Base-by-base conservation (phyloP, 2,329 filamentous ascomycete species). In the Beauveria sp. region DNA sequence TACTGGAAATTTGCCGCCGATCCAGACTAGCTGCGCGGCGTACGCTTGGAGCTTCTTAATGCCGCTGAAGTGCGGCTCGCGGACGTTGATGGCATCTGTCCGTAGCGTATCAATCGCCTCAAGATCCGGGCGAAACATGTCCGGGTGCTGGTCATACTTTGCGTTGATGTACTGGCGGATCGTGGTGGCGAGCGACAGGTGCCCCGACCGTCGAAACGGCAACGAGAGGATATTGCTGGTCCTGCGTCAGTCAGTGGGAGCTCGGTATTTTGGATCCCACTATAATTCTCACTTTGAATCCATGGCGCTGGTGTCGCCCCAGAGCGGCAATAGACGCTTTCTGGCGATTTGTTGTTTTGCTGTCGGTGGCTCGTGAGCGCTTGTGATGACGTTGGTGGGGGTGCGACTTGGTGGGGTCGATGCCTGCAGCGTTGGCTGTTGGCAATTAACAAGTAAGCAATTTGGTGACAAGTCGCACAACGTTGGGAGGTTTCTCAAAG, bases 131-230 rank as follows among this genome's bases (percentile, higher is more conserved):
- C 86, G 85, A 76, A 99, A 99, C 88, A 96, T 96, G 75, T 97
- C 92, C 40, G 95, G 93, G 72, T 96, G 93, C 74, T 99, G 95
- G 75, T 98, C 93, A 88, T 98, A 98, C 82, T 98, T 97, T 75
- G 86, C 88, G 64, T 92, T 96, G 71, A 99, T 98, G 79, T 99
- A 98, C 73, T 95, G 88, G 66, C 90, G 91, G 73, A 99, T 92
- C 55, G 92, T 89, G 64, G 85, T 81, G 61, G 90, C 89, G 64
- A 98, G 83, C 63, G 88, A 89, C 46, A 96, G 81, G 62, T 88
- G 83, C 66, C 89, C 86, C 57, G 92, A 93, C 72, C 88, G 90
- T 69, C 93, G 91, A 76, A 98, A 98, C 9, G 93, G 93, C 65
- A 96, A 81, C 72, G 88, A 86, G 61, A 96, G 83, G 65, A 90